Evolutionary conservation across 164 flowering plant species (phyloP), one percentile per base, ranked within the genome.

Genomic region (Brasenia schreberi): DNA sequence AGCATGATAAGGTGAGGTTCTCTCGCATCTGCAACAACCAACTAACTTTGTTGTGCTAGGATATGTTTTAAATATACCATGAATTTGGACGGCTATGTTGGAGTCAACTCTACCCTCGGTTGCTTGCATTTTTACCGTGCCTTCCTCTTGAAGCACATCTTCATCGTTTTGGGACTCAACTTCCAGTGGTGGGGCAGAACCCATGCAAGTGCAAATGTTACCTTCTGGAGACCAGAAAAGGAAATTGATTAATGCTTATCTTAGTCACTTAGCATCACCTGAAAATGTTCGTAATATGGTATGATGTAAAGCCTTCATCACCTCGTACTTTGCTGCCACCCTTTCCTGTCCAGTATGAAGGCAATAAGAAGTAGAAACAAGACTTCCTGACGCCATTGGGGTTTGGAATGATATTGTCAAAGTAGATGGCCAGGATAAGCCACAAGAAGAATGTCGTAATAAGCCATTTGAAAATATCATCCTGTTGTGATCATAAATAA

Each of bases 71-170:
- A 73, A 81, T 64, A 95, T 91, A 70, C 99, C 96, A 69, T 86
- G 90, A 68, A 95, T 78, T 76, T 92, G 99, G 74, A 88, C 99
- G 64, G 96, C 94, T 73, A 87, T 75, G 74, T 78, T 78, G 61
- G 87, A 76, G 77, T 86, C 86, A 52, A 74, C 66, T 43, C n/a
- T 63, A 69, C 79, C 81, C 68, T 87, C 86, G 42, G 19, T 68
- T 45, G 72, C 66, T 76, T 88, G 90, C 66, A 79, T 78, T 75
- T 85, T 90, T 43, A 95, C 97, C 27, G 69, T 58, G 52, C 64
- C 82, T 84, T 88, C 97, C 76, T 95, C 99, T 74, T 83, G 85
- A 74, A 75, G 87, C 58, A 95, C 98, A 76, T 95, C 98, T 82
- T 82, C 94, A 73, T 95, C 99, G 74, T 86, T 89, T 61, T 86